Percentiles rank a stretch among this genome's conserved stretches.
phyloP scores from a whole-genome alignment of 345 rosid species.

The Mercurialis annua region DNA sequence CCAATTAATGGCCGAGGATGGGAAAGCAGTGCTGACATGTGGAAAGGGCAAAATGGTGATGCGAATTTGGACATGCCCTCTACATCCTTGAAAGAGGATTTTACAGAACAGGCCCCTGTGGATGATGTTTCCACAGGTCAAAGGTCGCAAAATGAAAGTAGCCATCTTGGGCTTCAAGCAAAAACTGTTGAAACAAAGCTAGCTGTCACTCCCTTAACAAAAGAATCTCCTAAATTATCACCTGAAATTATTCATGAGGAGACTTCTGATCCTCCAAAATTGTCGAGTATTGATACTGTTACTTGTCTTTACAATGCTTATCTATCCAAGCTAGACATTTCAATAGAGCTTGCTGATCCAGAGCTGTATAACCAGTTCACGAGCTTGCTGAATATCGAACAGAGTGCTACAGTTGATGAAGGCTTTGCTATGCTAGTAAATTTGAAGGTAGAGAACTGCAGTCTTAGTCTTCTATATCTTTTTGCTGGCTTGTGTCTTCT shows the following conservation, averaged over 20 bases:
- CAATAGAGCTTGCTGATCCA: slow-evolving; percentile 63
- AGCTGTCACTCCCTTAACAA: slow-evolving; percentile 40
- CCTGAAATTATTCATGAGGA: slow-evolving; percentile 33
- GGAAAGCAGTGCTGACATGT: slow-evolving; percentile 66
- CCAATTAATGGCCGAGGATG: slow-evolving; percentile 62
- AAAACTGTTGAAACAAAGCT: slow-evolving; percentile 49
- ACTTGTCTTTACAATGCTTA: slow-evolving; percentile 39
- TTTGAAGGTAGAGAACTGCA: slow-evolving; percentile 50
- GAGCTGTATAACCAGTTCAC: slow-evolving; percentile 55
- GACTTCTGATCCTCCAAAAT: slow-evolving; percentile 37
- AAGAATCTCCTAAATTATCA: slow-evolving; percentile 36
- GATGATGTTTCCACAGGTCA: slow-evolving; percentile 46
- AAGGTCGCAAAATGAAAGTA: slow-evolving; percentile 38
- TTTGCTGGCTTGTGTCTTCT: not conserved
- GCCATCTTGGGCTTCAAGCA: slow-evolving; percentile 28
- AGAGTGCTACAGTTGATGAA: slow-evolving; percentile 35
- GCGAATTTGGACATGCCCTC: slow-evolving; percentile 48
- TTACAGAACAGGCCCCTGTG: slow-evolving; percentile 42
- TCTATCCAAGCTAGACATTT: slow-evolving; percentile 85
- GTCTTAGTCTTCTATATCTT: not conserved
- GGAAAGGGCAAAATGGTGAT: slow-evolving; percentile 84
- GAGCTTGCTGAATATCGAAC: slow-evolving; percentile 38
- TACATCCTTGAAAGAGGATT: slow-evolving; percentile 56
- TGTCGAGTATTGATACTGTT: slow-evolving; percentile 24
- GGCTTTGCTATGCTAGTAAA: slow-evolving; percentile 46